A percentile compares a stretch with the other conserved stretches of the same genome.
phyloP scores from a whole-genome alignment of 345 rosid genomes.

The Heritiera littoralis region DNA sequence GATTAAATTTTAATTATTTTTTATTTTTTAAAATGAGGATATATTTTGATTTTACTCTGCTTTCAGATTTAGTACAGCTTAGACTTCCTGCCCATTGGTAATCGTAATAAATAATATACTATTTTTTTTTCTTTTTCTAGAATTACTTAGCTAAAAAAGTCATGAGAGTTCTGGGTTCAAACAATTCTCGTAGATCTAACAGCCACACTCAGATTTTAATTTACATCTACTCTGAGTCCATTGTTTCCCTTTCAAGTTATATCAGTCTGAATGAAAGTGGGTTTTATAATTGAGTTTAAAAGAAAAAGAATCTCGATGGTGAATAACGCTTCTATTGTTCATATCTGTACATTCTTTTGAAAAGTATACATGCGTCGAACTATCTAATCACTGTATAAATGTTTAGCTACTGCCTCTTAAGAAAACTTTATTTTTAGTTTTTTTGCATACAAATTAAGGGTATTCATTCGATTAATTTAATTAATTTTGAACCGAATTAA shows the following conservation, averaged over 20 bases:
- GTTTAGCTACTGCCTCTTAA: not conserved
- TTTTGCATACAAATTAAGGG: not conserved
- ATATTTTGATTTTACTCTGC: not conserved
- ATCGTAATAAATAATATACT: not conserved
- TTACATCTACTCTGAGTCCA: not conserved
- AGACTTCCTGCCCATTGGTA: not conserved
- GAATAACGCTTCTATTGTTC: not conserved
- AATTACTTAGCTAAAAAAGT: not conserved
- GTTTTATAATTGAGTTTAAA: not conserved
- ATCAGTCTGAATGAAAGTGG: not conserved
- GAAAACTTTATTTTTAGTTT: not conserved
- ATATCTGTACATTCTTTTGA: not conserved
- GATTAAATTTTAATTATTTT: too few relatives aligned
- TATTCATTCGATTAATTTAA: too few relatives aligned
- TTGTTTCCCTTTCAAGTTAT: not conserved
- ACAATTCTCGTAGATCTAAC: not conserved
- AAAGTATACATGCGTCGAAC: not conserved
- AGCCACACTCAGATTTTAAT: not conserved
- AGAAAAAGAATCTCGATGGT: not conserved
- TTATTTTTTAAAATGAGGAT: not conserved
- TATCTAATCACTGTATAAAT: not conserved
- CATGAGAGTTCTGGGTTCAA: not conserved
- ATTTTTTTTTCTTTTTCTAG: not conserved
- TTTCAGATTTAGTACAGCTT: not conserved
- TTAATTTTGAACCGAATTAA: too few relatives aligned